Conservation (phyloP, 2,329 filamentous ascomycete species). For the Fusarium virguliforme region DNA sequence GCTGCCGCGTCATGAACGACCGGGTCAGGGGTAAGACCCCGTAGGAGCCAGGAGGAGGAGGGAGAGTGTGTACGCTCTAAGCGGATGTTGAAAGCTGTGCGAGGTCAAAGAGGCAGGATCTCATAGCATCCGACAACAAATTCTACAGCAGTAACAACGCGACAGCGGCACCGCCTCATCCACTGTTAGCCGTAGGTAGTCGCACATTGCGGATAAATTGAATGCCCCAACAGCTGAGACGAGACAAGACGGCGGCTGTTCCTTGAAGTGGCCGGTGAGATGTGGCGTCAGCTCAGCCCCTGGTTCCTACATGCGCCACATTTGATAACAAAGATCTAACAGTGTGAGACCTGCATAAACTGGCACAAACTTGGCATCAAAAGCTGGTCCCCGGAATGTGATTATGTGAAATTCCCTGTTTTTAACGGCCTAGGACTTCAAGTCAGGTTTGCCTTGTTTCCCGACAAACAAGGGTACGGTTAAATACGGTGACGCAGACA, state of each 20-base stretch:
- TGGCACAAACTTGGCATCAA: not conserved
- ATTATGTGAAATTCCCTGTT: constrained; percentile 6
- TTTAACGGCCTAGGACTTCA: constrained; percentile 1
- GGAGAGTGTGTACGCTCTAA: constrained; percentile 13
- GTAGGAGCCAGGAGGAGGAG: not conserved
- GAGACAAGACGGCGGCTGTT: constrained; percentile 26
- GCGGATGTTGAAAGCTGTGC: constrained; percentile 7
- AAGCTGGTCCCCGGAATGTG: not conserved
- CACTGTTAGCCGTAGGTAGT: constrained; percentile 9
- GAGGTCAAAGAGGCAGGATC: constrained; percentile 38
- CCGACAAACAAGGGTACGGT: not conserved
- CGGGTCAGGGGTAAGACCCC: constrained; percentile 25
- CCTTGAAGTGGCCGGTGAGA: constrained; percentile 9
- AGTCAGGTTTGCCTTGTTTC: no score
- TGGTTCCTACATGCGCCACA: constrained; percentile 34
- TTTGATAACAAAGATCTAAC: constrained; percentile 8
- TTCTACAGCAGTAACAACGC: constrained; percentile 15
- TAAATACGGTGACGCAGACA: not conserved
- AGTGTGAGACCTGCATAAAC: constrained; percentile 3
- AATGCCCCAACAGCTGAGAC: not conserved
- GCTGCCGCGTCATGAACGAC: constrained; percentile 39
- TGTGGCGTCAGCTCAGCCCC: constrained; percentile 34
- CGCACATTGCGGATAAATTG: constrained; percentile 20
- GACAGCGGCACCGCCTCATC: constrained; percentile 9
- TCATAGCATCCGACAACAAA: constrained; percentile 10